Evolutionary conservation across 176 grass and related monocot species (phyloP), one percentile per base, ranked within the genome.

Genomic region (Triticum aestivum): DNA sequence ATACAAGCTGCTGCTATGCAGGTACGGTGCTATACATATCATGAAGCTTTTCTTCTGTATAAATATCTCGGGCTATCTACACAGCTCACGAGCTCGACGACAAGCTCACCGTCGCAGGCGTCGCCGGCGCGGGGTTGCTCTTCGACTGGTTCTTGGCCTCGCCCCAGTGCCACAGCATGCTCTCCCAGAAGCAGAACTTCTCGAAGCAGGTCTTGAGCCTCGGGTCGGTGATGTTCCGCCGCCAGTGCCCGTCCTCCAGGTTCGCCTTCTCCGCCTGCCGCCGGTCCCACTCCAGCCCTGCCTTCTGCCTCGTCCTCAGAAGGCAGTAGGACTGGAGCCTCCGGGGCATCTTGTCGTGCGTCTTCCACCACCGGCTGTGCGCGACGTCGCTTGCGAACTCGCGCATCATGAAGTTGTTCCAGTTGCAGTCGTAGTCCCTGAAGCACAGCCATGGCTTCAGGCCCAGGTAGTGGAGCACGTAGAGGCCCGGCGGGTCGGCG

Each of bases 381-480:
- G 95, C 95, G 6, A 91, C 89, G n/a, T 98, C 91, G 29, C 93
- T 98, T 0, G 95, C 95, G n/a, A 98, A 98, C 1, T 73, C 80
- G 2, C 85, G 90, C 90, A 93, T 89, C 11, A 52, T 27, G 1
- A 58, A 42, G 8, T 82, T 85, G 84, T 98, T 98, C 95, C 95
- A 98, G 76, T 98, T 98, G 86, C 95, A 98, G 79, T 98, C 95
- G 23, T 95, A 98, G 88, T 98, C 93, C 47, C 83, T 89, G 74
- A 98, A 98, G 88, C 95, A 98, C 71, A 98, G 87, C 95, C 95
- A 98, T 15, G 95, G 95, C 77, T 98, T 98, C 67, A 98, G 49
- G 15, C 95, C 95, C 14, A 98, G 35, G 75, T 93, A 98, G 78
- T 98, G 95, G 2, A 98, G 86, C 11, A 95, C 91, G 1, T 95